phyloP scores from a whole-genome alignment of 2,329 filamentous ascomycete genomes.

The Xylariaceae sp. region DNA sequence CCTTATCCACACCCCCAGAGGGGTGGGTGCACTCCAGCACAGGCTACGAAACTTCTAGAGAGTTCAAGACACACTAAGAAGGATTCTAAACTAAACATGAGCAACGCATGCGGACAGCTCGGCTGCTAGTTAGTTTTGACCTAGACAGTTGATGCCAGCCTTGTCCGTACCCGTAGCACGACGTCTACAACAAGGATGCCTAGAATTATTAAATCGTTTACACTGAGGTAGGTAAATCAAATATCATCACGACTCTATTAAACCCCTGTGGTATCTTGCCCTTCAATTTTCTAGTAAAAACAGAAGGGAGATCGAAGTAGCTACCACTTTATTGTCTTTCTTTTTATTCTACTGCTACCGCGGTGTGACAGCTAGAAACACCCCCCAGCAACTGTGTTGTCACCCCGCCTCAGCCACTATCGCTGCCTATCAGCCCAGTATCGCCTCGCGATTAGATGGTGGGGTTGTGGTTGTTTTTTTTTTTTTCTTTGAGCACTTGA shows the following conservation, averaged over 20 bases:
- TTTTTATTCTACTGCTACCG: neutral
- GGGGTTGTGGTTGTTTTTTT: constrained; percentile 16
- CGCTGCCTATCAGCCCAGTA: constrained; percentile 17
- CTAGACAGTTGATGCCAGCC: constrained; percentile 10
- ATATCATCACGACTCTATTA: too few species aligned
- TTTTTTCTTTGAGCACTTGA: neutral
- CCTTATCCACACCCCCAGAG: constrained; percentile 32
- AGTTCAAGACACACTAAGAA: constrained; percentile 31
- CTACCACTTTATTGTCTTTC: neutral
- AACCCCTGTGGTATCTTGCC: neutral
- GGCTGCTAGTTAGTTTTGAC: neutral
- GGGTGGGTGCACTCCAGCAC: constrained; percentile 8
- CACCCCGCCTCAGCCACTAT: constrained; percentile 29
- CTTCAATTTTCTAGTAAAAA: neutral
- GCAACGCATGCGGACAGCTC: constrained; percentile 15
- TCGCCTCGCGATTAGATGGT: constrained; percentile 13
- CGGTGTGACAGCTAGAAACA: constrained; percentile 17
- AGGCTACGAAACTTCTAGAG: constrained; percentile 38
- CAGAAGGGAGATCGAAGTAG: neutral
- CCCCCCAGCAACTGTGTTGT: constrained; percentile 23
- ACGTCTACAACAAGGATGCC: too few species aligned
- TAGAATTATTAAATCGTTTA: too few species aligned
- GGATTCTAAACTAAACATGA: constrained; percentile 8
- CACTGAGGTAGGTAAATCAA: too few species aligned
- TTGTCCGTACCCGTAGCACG: too few species aligned